Conservation (phyloP, 2,329 filamentous ascomycete species). For the Whalleya microplaca region DNA sequence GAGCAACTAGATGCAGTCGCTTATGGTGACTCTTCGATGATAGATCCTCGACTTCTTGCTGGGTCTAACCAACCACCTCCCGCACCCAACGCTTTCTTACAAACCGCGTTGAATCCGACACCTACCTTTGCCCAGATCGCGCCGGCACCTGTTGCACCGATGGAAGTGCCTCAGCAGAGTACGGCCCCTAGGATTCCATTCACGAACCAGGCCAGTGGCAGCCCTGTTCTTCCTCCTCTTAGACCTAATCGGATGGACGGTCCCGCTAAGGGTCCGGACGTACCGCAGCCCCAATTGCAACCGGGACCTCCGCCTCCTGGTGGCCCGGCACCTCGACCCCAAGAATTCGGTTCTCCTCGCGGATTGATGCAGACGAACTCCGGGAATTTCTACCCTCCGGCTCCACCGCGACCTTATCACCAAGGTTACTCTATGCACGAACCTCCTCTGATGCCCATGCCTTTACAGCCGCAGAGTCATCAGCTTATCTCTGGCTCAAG, state of each 20-base stretch:
- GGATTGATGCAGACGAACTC: conserved; percentile 39
- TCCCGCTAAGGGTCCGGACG: conserved; percentile 28
- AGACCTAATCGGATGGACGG: conserved; percentile 34
- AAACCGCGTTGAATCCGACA: conserved; percentile 43
- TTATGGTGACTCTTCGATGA: conserved; percentile 29
- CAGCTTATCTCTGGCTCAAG: conserved; percentile 19
- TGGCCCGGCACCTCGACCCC: conserved; percentile 21
- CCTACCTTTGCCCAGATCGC: conserved; percentile 35
- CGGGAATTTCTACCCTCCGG: conserved; percentile 41
- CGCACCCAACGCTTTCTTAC: conserved; percentile 39
- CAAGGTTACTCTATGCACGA: conserved; percentile 41
- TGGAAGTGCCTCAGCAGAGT: conserved; percentile 23
- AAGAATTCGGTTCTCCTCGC: conserved; percentile 35
- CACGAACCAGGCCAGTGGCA: conserved; percentile 33
- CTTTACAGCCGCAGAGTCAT: conserved; percentile 29
- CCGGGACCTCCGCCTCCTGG: conserved; percentile 2
- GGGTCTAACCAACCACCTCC: conserved; percentile 24
- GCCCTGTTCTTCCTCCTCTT: conserved; percentile 42
- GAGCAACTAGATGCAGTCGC: conserved; percentile 13
- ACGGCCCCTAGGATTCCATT: conserved; percentile 39
- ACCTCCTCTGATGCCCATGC: conserved; percentile 31
- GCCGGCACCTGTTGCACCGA: conserved; percentile 30
- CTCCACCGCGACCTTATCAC: conserved; percentile 40
- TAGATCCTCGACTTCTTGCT: conserved; percentile 33
- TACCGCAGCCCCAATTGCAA: conserved; percentile 23